Base-by-base conservation (phyloP, 164 flowering plant genomes). In the Liriodendron chinense region DNA sequence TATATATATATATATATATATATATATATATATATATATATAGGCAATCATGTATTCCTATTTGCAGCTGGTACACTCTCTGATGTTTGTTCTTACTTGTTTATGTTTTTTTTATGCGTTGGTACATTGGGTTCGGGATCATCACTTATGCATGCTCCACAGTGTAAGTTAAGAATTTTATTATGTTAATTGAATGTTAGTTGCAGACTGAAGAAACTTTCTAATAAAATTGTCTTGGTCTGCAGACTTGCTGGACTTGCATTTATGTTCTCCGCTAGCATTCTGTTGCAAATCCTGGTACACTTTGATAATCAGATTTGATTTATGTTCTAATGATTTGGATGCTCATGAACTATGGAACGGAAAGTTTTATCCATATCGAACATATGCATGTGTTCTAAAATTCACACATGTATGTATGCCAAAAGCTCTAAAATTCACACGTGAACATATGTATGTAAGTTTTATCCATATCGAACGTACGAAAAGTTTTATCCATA, bases 211-310 rank as follows among this genome's bases (percentile, higher is more conserved):
- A 16, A 18, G 67, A 74, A 63, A 34, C 22, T 48, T 70, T 43
- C 64, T 67, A 24, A 53, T 22, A 3, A 3, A 20, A 24, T n/a
- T 70, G 50, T 9, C 47, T 47, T 64, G 56, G 68, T 47, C 24
- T 87, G 84, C 96, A 95, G 98, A 74, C 93, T 93, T 73, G 98
- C 92, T 76, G 98, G 98, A 73, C 98, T 95, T 78, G 98, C 98
- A 14, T 95, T 93, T 80, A 93, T 95, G 98, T 95, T 93, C 82
- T 95, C 98, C 22, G 74, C 98, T 47, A 95, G 98, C 85, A 87
- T 95, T 67, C 80, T 95, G 75, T 85, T 95, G 64, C 98, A 95
- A 82, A 91, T 95, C 68, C 80, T 95, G 98, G 98, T 95, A 88
- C 74, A 80, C 69, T 79, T 74, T 69, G 23, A 1, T 64, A n/a